Evolutionary conservation across 257 asterid species (phyloP), one percentile per base, ranked within the genome.

Genomic region (Paraleonurus japonicus): DNA sequence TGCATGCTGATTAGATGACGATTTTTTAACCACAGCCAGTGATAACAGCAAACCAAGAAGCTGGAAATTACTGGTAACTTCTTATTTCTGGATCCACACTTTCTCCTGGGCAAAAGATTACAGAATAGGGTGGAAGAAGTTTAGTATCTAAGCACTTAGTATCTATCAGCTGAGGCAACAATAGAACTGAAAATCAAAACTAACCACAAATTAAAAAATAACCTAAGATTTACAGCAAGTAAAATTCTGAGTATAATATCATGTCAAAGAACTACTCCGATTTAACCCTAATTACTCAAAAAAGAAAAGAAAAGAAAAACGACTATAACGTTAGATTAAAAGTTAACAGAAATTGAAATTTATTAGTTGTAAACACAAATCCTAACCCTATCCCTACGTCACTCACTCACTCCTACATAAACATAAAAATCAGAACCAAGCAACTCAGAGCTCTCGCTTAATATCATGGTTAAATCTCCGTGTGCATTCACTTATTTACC

Each of bases 181-280:
- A 24, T 11, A 61, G 48, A 35, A 9, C 9, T 64, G 48, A 63
- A 53, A 47, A 35, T 5, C 53, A 20, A 45, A 19, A n/a, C 61
- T 53, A 55, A 17, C 8, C 33, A 2, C 32, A 27, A 61, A 22
- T 7, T 8, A 61, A 19, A 48, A n/a, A n/a, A 4, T 17, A 51
- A 48, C 78, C 71, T 26, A 60, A 57, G 45, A 53, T 62, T 45
- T 58, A 59, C 11, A 24, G 13, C 7, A 24, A 28, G 57, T 11
- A 28, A 30, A 50, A 6, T 16, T n/a, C 41, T 43, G 20, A 47
- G 19, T 65, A 24, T 30, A 55, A 37, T 9, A 11, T 26, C 23
- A 28, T 11, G 48, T 32, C 37, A 30, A 60, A 51, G 24, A 64
- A 63, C 24, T 20, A 19, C 73, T 20, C 72, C 76, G 59, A 35